Base-by-base conservation (phyloP, 345 rosid species). In the Salix caprea region DNA sequence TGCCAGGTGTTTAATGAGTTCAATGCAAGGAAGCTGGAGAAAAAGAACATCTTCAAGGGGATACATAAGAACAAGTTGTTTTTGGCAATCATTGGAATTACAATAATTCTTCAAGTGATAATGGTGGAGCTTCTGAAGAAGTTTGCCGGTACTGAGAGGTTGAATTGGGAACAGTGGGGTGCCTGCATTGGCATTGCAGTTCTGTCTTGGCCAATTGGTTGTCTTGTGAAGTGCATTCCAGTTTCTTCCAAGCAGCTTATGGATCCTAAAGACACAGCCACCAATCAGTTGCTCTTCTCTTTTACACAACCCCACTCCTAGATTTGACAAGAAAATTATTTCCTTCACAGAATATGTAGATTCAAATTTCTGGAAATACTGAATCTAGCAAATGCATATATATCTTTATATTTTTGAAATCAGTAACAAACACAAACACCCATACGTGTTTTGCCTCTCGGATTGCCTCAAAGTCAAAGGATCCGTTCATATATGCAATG, bases 1-100 rank as follows among this genome's bases (percentile, higher is more conserved):
- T 92, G 97, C 67, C 87, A 94, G 90, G 91, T 92, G 75, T 94
- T 92, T 52, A 90, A 92, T 39, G 92, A 92, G 77, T 84, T 92
- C 40, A 92, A 92, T 81, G 91, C 95, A 74, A 77, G 97, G 36
- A 88, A 91, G 50, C 82, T 91, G 66, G 95, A 90, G 77, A 90
- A 88, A 80, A 90, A 86, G 80, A 91, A 92, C 67, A 74, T 92
- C 77, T 85, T 94, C 74, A 76, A 74, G 36, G 97, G 97, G 61
- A 84, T 94, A 74, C 85, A 87, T 65, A 64, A 46, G 21, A 90
- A 93, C 83, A 87, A 91, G 92, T 50, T 92, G 64, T 94, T 94
- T 82, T 24, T 86, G 1, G 85, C 67, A 1, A 88, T 94, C 23
- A 90, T 92, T 80, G 83, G 64, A 24, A 74, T 85, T 48, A 90